Evolutionary conservation across 2,329 filamentous ascomycete species (phyloP), one percentile per base, ranked within the genome.

Genomic region (Magnaporthiopsis rhizophila): DNA sequence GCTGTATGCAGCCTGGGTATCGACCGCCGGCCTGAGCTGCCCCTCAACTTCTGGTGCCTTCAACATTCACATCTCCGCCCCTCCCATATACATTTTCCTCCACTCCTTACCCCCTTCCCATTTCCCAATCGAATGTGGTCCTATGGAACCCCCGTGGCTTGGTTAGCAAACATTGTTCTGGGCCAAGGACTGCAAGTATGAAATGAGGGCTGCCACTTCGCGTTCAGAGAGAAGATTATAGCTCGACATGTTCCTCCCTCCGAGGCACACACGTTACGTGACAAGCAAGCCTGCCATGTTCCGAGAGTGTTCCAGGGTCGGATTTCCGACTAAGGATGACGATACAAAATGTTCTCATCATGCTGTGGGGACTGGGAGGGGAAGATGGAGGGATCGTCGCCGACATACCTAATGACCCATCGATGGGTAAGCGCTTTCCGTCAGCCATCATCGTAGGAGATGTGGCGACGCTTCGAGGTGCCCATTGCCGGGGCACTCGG

Each of bases 271-370:
- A 18, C 15, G 50, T 13, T 56, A 50, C 61, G 56, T 18, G 45
- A 21, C 45, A 62, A 62, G 61, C 45, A 56, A 62, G 53, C 38
- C 61, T 15, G 38, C n/a, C 57, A 50, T 62, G 61, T 50, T 36
- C 32, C 61, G 45, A 45, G 26, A n/a, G 50, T 32, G 45, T 50
- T 28, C 1, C 62, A 38, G 34, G 62, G 70, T 67, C 67, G 74
- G 78, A 79, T 76, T 78, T 96, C 88, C 84, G 92, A 82, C 91
- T 96, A 96, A 96, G 92, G 92, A 96, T 96, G 92, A 96, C 91
- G 89, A 92, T 93, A 92, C 83, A 79, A 26, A 63, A 61, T 84
- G 78, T 76, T 92, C 87, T 95, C 92, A 94, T 96, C 92, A 94
- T 89, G 72, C 69, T 60, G 38, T 59, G 64, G 58, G 6, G 26